A percentile compares a stretch with the other conserved stretches of the same genome.
These are phyloP conservation scores for Chamaecyparis obtusa DNA, from an alignment of 75 land plant genomes.

Conservation along the genomic window DNA sequence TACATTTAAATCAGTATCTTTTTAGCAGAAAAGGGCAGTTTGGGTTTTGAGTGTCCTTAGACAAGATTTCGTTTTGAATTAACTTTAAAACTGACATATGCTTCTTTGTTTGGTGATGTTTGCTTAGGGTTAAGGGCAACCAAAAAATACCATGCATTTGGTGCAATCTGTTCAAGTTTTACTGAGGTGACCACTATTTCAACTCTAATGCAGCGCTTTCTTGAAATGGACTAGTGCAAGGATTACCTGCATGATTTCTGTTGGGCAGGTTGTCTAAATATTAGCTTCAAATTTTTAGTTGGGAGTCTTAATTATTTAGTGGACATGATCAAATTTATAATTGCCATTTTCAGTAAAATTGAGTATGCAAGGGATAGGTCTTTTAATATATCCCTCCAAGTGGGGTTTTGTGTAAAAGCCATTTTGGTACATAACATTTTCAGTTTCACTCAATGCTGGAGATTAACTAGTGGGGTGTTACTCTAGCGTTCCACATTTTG, in stretches of 20 bases:
- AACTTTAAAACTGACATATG: not conserved
- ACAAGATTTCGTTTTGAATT: not conserved
- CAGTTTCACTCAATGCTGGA: not conserved
- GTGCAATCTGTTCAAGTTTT: not conserved
- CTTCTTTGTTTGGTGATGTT: not conserved
- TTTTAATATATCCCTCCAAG: not conserved
- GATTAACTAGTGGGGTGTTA: not conserved
- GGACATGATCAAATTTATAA: not conserved
- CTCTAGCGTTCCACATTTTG: not conserved
- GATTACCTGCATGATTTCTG: not conserved
- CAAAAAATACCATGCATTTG: not conserved
- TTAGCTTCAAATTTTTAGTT: not conserved
- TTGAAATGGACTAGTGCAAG: not conserved
- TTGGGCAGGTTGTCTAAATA: not conserved
- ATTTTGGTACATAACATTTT: not conserved
- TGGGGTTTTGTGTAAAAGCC: not conserved
- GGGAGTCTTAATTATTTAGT: not conserved
- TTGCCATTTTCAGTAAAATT: conserved; percentile 1
- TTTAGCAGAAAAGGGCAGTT: not conserved
- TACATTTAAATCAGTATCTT: not conserved
- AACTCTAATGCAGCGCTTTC: not conserved
- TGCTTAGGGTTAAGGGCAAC: not conserved
- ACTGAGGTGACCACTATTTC: not conserved
- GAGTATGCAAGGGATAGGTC: not conserved
- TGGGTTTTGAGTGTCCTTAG: not conserved